Percentiles rank a stretch among this genome's conserved stretches.
Conservation (phyloP, 169 alveolate species). For the Haemoproteus tartakovskyi region DNA sequence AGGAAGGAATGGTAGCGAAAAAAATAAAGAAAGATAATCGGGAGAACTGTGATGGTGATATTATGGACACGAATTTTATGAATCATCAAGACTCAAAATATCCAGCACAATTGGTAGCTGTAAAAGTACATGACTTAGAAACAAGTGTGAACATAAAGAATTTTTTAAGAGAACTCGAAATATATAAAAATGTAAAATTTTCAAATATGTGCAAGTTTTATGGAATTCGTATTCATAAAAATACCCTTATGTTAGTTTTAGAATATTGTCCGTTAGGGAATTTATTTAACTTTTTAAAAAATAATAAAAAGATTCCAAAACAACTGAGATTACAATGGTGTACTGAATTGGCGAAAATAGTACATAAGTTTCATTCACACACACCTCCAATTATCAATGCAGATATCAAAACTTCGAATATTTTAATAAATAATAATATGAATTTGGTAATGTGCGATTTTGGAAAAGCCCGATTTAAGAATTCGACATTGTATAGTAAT, state of each 20-base stretch:
- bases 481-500: constrained; percentile 44
- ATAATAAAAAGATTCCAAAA: constrained; percentile 52
- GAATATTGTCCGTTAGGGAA: constrained; percentile 54
- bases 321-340: constrained; percentile 56
- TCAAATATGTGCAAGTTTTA: constrained; percentile 49
- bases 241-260: constrained; percentile 42
- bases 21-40: background rate
- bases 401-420: constrained; percentile 63
- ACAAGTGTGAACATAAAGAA: constrained; percentile 51
- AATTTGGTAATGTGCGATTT: constrained; percentile 61
- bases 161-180: constrained; percentile 62
- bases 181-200: constrained; percentile 47
- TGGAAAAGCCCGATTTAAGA: constrained; percentile 62
- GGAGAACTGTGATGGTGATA: too few relatives aligned
- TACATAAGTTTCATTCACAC: constrained; percentile 40
- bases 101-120: too few relatives aligned
- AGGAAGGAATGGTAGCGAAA: background rate
- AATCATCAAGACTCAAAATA: too few relatives aligned
- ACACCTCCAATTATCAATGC: constrained; percentile 62
- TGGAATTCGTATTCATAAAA: constrained; percentile 44
- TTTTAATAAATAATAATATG: constrained; percentile 53
- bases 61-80: too few relatives aligned
- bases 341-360: constrained; percentile 20
- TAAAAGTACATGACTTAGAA: constrained; percentile 50
- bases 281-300: constrained; percentile 52